phyloP scores from a whole-genome alignment of 768 basidiomycete genomes.

The Agrocybe praecox region DNA sequence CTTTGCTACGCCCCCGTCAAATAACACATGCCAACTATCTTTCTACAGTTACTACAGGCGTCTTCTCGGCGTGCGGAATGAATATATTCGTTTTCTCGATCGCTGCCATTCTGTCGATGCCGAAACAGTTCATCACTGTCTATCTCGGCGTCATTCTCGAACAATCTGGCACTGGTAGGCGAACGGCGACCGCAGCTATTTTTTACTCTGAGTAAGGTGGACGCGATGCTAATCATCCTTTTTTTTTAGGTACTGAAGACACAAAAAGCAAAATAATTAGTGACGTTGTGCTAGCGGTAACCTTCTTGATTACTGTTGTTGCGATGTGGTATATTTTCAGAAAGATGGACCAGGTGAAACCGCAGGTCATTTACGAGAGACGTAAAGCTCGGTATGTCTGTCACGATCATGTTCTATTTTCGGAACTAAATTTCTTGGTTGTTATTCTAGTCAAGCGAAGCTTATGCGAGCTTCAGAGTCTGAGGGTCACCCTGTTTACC shows the following conservation, averaged over 20 bases:
- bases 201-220: background rate
- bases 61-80: slow-evolving; percentile 92
- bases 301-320: slow-evolving; percentile 67
- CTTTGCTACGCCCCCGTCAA: background rate
- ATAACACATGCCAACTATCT: slow-evolving; percentile 6
- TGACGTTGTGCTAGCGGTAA: slow-evolving; percentile 66
- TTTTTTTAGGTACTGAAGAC: slow-evolving; percentile 32
- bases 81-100: slow-evolving; percentile 72
- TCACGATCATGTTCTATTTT: background rate
- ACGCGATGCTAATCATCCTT: background rate
- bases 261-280: slow-evolving; percentile 66
- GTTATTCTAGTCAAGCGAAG: slow-evolving; percentile 53
- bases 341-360: slow-evolving; percentile 71
- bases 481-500: slow-evolving; percentile 1
- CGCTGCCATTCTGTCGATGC: slow-evolving; percentile 82
- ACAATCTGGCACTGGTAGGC: slow-evolving; percentile 40
- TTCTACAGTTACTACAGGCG: slow-evolving; percentile 75
- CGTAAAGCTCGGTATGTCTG: slow-evolving; percentile 65
- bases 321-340: slow-evolving; percentile 87
- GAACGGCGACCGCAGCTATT: background rate
- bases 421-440: background rate
- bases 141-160: slow-evolving; percentile 87
- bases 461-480: slow-evolving; percentile 30
- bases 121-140: slow-evolving; percentile 91
- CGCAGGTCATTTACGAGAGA: slow-evolving; percentile 64